A percentile compares a stretch with the other conserved stretches of the same genome.
These are phyloP conservation scores for Albizia julibrissin DNA, from an alignment of 306 rosid species.

Conservation along the genomic window DNA sequence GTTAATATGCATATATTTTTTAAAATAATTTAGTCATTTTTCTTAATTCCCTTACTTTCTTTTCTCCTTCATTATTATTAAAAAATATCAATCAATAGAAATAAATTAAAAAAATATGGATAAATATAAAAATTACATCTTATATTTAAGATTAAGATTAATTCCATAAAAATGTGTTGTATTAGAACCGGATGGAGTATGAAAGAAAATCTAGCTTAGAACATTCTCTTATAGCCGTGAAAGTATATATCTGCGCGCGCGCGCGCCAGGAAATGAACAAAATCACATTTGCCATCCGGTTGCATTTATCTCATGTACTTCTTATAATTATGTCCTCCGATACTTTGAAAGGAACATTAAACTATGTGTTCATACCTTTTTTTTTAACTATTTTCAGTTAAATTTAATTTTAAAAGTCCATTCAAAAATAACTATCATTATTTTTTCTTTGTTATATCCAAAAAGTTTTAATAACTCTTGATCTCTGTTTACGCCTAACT, in stretches of 20 bases:
- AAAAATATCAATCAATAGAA: too few species aligned
- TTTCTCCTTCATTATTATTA: too few species aligned
- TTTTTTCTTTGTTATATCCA: background rate
- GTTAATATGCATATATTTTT: too few species aligned
- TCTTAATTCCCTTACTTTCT: too few species aligned
- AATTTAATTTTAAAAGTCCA: background rate
- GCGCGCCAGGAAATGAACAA: background rate
- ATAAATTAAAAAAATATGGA: too few species aligned
- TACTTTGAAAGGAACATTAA: background rate
- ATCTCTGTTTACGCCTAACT: background rate
- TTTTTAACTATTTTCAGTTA: background rate
- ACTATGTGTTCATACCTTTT: background rate
- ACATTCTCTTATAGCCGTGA: background rate
- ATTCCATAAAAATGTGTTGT: too few species aligned
- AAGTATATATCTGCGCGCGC: background rate
- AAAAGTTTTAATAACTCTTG: background rate
- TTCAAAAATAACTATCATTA: background rate
- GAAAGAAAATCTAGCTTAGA: background rate
- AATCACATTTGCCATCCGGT: background rate
- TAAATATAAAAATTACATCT: too few species aligned
- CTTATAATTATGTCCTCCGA: background rate
- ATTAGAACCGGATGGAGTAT: too few species aligned
- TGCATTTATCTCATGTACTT: background rate
- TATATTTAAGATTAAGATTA: too few species aligned
- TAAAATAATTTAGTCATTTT: too few species aligned